Conservation (phyloP, 345 rosid species). For the Punica granatum region DNA sequence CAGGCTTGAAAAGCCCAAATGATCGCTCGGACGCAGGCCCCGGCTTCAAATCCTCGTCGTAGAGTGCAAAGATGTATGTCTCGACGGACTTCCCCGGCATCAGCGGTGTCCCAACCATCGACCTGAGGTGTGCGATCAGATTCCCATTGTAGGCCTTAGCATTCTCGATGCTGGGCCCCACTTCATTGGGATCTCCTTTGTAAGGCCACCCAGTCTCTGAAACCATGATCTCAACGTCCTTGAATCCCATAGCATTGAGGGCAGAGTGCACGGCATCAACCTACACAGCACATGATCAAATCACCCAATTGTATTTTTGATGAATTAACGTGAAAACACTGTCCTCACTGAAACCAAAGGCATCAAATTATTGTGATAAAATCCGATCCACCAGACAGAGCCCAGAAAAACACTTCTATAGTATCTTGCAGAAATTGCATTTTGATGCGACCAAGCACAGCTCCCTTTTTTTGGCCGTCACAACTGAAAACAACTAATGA, state of each 20-base stretch:
- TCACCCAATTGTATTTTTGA: background rate
- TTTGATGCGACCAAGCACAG: too few species aligned
- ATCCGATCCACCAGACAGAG: too few species aligned
- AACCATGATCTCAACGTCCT: constrained; percentile 64
- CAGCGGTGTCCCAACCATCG: constrained; percentile 80
- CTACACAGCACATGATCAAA: constrained; percentile 17
- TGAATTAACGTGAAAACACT: background rate
- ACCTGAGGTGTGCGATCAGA: constrained; percentile 67
- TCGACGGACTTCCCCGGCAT: constrained; percentile 94
- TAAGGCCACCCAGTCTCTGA: constrained; percentile 98
- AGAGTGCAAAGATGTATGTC: constrained; percentile 84
- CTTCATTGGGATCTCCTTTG: constrained; percentile 65
- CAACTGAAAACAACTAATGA: background rate
- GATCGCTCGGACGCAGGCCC: constrained; percentile 80
- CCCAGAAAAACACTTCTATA: too few species aligned
- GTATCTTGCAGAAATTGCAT: too few species aligned
- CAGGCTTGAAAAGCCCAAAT: constrained; percentile 68
- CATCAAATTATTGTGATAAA: too few species aligned
- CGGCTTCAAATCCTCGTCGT: constrained; percentile 74
- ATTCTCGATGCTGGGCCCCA: constrained; percentile 68
- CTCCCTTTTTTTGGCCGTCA: too few species aligned
- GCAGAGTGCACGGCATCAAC: constrained; percentile 87
- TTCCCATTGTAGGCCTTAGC: constrained; percentile 91
- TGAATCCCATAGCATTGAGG: constrained; percentile 65
- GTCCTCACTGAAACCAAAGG: too few species aligned